phyloP scores from a whole-genome alignment of 208 protist species.

The Trypanosoma mega region DNA sequence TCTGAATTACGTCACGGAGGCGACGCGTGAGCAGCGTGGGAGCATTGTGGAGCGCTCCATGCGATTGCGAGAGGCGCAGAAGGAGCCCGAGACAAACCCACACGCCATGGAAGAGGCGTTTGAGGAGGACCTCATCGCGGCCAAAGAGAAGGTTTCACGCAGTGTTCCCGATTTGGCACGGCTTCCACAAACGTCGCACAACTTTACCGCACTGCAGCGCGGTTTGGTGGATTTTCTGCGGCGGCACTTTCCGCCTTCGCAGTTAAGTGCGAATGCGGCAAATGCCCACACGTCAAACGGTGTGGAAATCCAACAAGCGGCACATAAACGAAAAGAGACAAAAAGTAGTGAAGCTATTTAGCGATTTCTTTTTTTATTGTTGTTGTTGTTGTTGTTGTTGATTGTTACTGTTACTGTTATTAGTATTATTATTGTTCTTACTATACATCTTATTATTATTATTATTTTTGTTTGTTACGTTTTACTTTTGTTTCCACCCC shows the following conservation, averaged over 20 bases:
- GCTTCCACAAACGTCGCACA: slow-evolving; percentile 54
- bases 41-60: slow-evolving; percentile 65
- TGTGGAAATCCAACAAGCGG: no score
- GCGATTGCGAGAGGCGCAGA: slow-evolving; percentile 48
- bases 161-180: slow-evolving; percentile 63
- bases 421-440: slow-evolving; percentile 18
- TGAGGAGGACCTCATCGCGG: slow-evolving; percentile 37
- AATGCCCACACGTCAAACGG: background rate
- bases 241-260: slow-evolving; percentile 60
- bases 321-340: no score
- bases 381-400: slow-evolving; percentile 2
- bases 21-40: slow-evolving; percentile 66
- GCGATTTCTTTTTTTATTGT: background rate
- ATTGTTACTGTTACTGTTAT: background rate
- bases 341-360: no score
- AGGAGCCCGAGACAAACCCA: slow-evolving; percentile 6
- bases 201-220: slow-evolving; percentile 86
- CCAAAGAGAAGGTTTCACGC: slow-evolving; percentile 37
- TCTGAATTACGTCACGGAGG: slow-evolving; percentile 87
- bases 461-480: slow-evolving; percentile 11
- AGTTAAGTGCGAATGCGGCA: slow-evolving; percentile 4
- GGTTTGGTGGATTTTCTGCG: slow-evolving; percentile 78
- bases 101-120: slow-evolving; percentile 28
- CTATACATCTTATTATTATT: background rate
- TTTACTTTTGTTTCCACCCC: background rate